A percentile compares a stretch with the other conserved stretches of the same genome.
Conservation (phyloP, 2,329 filamentous ascomycete species). For the Ceratocystis alfenasii region DNA sequence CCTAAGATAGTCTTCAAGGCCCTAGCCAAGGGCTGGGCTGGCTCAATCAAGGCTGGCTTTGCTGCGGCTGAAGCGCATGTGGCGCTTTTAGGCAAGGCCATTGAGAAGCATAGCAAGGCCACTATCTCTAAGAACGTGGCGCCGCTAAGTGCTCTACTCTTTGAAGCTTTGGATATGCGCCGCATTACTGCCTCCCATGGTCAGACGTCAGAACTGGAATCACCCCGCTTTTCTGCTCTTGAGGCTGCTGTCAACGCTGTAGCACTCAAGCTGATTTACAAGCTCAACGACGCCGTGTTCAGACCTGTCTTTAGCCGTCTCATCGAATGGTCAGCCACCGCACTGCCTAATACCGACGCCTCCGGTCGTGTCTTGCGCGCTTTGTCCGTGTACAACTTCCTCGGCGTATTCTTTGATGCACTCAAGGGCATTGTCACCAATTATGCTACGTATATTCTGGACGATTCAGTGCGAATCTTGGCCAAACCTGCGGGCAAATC, state of each 20-base stretch:
- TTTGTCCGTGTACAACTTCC: constrained; percentile 70
- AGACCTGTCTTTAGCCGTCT: constrained; percentile 77
- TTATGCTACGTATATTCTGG: constrained; percentile 76
- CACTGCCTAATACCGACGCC: constrained; percentile 49
- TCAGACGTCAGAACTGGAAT: constrained; percentile 34
- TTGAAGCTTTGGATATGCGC: constrained; percentile 52
- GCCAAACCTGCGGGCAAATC: constrained; percentile 34
- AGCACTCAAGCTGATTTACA: constrained; percentile 83
- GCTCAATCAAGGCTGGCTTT: constrained; percentile 50
- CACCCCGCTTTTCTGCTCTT: constrained; percentile 43
- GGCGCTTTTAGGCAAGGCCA: constrained; percentile 54
- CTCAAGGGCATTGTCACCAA: constrained; percentile 90
- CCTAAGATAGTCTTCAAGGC: constrained; percentile 63
- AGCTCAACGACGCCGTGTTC: constrained; percentile 90
- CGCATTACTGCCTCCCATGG: constrained; percentile 41
- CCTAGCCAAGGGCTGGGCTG: constrained; percentile 59
- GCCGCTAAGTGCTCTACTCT: constrained; percentile 53
- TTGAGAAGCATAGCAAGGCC: constrained; percentile 68
- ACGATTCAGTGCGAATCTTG: constrained; percentile 56
- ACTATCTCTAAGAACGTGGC: constrained; percentile 63
- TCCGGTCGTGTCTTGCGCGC: constrained; percentile 49
- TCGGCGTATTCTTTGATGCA: constrained; percentile 65
- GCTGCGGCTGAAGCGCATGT: constrained; percentile 56
- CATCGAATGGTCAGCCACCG: constrained; percentile 62
- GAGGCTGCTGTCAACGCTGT: constrained; percentile 57